Evolutionary conservation across 208 protist genomes (phyloP).

Genomic region (Tritrichomonas foetus): DNA sequence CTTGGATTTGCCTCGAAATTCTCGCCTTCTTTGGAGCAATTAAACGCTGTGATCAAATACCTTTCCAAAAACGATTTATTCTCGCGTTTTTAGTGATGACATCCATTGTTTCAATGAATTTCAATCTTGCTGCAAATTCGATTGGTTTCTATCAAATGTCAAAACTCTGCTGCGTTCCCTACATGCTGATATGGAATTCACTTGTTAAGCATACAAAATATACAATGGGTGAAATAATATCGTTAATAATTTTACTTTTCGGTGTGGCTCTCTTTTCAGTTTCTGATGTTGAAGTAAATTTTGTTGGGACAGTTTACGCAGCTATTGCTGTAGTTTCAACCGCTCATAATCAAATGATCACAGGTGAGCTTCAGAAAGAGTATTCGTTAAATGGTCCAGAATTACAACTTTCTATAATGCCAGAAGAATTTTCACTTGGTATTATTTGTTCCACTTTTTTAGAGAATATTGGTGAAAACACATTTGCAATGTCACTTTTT

Average conservation of each 20-base stretch:
- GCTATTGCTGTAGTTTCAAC: conserved; percentile 43
- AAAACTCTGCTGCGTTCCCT: conserved; percentile 46
- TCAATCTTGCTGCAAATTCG: conserved; percentile 43
- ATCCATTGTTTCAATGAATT: conserved; percentile 19
- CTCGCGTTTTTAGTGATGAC: neutral
- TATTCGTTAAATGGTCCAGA: conserved; percentile 37
- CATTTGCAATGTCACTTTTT: neutral
- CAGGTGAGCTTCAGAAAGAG: conserved; percentile 39
- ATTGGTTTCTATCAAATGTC: conserved; percentile 52
- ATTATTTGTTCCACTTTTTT: conserved; percentile 31
- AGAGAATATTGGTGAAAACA: conserved; percentile 16
- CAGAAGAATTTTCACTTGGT: neutral
- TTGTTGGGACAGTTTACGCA: conserved; percentile 39
- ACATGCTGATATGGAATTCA: conserved; percentile 41
- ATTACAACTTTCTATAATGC: conserved; percentile 32
- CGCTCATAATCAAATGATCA: conserved; percentile 46
- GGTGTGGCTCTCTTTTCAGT: conserved; percentile 45
- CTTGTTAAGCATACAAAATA: neutral
- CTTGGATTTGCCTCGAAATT: neutral
- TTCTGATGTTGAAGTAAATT: conserved; percentile 45
- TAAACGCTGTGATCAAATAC: neutral
- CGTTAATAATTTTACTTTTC: conserved; percentile 43
- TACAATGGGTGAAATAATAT: conserved; percentile 2
- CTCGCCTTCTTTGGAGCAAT: neutral
- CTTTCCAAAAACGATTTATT: neutral